Percentiles rank a stretch among this genome's conserved stretches.
These are phyloP conservation scores for Russula compacta DNA, from an alignment of 768 basidiomycete genomes.

Conservation along the genomic window DNA sequence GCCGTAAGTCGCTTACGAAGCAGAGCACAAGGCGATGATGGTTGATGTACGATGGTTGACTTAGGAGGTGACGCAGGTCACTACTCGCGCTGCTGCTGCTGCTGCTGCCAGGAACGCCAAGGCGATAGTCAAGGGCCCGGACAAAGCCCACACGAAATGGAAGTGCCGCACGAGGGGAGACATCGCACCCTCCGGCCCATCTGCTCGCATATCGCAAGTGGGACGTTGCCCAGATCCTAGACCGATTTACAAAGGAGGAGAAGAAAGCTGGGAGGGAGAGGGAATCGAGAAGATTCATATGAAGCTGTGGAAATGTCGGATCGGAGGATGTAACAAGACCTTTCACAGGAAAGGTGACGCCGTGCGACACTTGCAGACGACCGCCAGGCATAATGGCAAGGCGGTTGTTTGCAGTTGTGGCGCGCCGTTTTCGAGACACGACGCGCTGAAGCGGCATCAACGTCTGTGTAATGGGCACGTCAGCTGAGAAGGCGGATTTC, in stretches of 20 bases:
- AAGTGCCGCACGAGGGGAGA: slow-evolving; percentile 3
- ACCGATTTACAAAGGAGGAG: not conserved
- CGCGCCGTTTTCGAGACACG: slow-evolving; percentile 14
- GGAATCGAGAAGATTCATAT: slow-evolving; percentile 12
- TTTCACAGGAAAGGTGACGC: slow-evolving; percentile 13
- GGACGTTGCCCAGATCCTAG: not conserved
- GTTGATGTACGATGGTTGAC: not conserved
- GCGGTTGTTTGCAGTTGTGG: slow-evolving; percentile 13
- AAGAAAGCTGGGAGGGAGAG: not conserved
- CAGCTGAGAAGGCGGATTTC: not conserved
- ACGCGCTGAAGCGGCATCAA: slow-evolving; percentile 15
- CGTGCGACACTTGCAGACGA: slow-evolving; percentile 14
- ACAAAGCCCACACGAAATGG: slow-evolving; percentile 12
- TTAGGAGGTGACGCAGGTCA: not conserved
- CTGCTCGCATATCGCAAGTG: not conserved
- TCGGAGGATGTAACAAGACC: slow-evolving; percentile 11
- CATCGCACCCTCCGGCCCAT: not conserved
- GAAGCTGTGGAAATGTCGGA: slow-evolving; percentile 14
- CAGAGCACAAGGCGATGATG: not conserved
- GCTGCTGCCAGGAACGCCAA: not conserved
- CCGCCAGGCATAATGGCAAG: slow-evolving; percentile 12
- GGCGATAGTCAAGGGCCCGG: slow-evolving; percentile 3
- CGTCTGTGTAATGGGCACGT: slow-evolving; percentile 3
- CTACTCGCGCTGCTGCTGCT: not conserved
- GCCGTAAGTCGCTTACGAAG: slow-evolving; percentile 2